Evolutionary conservation across 805 yeast genomes (phyloP).

Genomic region (Candida hispaniensis): DNA sequence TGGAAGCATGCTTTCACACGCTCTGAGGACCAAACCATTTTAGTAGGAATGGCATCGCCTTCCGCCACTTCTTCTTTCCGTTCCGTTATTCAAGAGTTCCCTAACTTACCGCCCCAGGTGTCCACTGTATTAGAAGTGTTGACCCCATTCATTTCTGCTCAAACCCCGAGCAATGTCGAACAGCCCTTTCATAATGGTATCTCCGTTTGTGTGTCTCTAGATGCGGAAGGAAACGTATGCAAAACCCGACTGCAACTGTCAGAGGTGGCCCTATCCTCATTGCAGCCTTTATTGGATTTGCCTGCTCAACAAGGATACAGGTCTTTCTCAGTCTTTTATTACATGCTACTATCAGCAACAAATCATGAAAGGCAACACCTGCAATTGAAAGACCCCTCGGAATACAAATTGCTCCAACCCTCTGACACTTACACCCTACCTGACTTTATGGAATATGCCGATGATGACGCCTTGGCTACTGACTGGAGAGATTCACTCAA

Average conservation of each 20-base stretch:
- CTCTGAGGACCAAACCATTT: slow-evolving; percentile 32
- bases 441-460: slow-evolving; percentile 30
- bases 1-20: slow-evolving; percentile 34
- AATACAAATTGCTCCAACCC: slow-evolving; percentile 26
- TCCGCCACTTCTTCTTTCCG: slow-evolving; percentile 28
- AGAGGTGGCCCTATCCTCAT: slow-evolving; percentile 25
- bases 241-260: slow-evolving; percentile 26
- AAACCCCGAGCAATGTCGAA: slow-evolving; percentile 30
- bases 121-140: slow-evolving; percentile 30
- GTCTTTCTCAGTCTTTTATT: slow-evolving; percentile 31
- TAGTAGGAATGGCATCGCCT: slow-evolving; percentile 27
- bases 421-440: slow-evolving; percentile 28
- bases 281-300: slow-evolving; percentile 28
- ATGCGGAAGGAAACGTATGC: slow-evolving; percentile 26
- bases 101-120: slow-evolving; percentile 29
- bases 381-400: slow-evolving; percentile 23
- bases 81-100: slow-evolving; percentile 28
- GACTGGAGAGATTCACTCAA: slow-evolving; percentile 33
- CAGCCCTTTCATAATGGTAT: slow-evolving; percentile 30
- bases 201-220: slow-evolving; percentile 26
- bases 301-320: slow-evolving; percentile 24
- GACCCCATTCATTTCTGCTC: slow-evolving; percentile 31
- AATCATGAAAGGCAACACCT: slow-evolving; percentile 26
- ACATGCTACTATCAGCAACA: slow-evolving; percentile 27
- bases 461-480: slow-evolving; percentile 31